A percentile compares a stretch with the other conserved stretches of the same genome.
phyloP scores from a whole-genome alignment of 441 rosid genomes.

The Eugenia klotzschiana region DNA sequence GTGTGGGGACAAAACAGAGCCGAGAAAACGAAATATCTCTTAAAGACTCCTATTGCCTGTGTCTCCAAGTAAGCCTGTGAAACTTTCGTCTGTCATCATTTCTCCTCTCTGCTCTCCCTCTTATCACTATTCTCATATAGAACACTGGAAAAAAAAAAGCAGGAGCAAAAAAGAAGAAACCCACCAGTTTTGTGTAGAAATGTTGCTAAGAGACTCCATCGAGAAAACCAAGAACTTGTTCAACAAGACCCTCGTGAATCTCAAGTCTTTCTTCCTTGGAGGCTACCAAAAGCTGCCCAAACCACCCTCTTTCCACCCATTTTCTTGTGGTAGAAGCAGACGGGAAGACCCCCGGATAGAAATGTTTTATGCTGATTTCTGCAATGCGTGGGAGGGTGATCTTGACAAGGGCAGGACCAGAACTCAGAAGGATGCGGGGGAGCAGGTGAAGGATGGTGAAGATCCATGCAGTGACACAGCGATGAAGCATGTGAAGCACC shows the following conservation, averaged over 20 bases:
- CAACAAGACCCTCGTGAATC: constrained; percentile 32
- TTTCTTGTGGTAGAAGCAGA: constrained; percentile 29
- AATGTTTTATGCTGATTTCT: constrained; percentile 20
- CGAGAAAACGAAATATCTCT: background rate
- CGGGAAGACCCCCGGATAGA: constrained; percentile 16
- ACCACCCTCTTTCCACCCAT: constrained; percentile 31
- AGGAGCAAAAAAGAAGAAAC: background rate
- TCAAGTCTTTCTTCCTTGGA: constrained; percentile 32
- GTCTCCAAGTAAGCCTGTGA: constrained; percentile 4
- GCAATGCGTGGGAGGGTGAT: constrained; percentile 32
- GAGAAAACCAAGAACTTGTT: constrained; percentile 40
- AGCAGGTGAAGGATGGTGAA: constrained; percentile 10
- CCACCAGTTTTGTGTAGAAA: constrained; percentile 10
- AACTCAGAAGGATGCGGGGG: constrained; percentile 9
- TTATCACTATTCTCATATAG: background rate
- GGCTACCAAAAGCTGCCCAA: constrained; percentile 45
- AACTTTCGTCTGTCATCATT: constrained; percentile 9
- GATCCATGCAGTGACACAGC: background rate
- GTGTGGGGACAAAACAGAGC: background rate
- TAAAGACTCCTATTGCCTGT: constrained; percentile 11
- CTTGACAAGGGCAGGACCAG: constrained; percentile 14
- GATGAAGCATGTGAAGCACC: background rate
- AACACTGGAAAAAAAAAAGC: background rate
- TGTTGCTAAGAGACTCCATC: constrained; percentile 48
- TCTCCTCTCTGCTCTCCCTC: constrained; percentile 2